Conservation (phyloP, 805 yeast genomes). For the Jamesozyma jinghongensis region DNA sequence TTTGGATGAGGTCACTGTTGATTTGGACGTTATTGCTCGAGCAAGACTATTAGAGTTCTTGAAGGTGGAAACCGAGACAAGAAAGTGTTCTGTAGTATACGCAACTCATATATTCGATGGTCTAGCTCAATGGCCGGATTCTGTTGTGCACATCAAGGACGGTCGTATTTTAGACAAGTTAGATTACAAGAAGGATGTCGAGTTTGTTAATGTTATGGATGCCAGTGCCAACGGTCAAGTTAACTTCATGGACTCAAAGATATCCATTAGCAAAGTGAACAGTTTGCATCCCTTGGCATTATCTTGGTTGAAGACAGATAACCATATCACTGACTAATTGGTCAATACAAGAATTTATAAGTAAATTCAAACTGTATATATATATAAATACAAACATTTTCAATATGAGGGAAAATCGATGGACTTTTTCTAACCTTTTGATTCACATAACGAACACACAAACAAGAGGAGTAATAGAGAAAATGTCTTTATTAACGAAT, state of each 20-base stretch:
- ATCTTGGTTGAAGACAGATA: constrained; percentile 43
- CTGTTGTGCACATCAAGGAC: constrained; percentile 64
- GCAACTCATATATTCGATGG: constrained; percentile 98
- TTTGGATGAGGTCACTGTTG: constrained; percentile 96
- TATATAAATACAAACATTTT: neutral
- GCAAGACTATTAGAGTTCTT: constrained; percentile 62
- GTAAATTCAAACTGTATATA: neutral
- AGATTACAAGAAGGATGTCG: constrained; percentile 29
- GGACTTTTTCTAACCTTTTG: no score
- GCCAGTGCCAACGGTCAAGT: constrained; percentile 17
- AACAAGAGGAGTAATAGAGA: no score
- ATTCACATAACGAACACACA: no score
- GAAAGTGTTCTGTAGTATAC: constrained; percentile 74
- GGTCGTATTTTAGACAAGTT: constrained; percentile 43
- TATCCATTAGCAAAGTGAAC: constrained; percentile 27
- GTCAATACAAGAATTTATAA: neutral
- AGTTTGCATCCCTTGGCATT: constrained; percentile 68
- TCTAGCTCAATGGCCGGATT: constrained; percentile 81
- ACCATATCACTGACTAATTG: constrained; percentile 4
- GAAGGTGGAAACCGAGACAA: constrained; percentile 55
- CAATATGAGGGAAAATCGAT: neutral
- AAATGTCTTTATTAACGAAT: constrained; percentile 1
- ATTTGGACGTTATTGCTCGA: constrained; percentile 87
- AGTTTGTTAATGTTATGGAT: constrained; percentile 18
- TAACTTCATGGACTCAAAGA: constrained; percentile 8